Conservation (phyloP, 2,329 filamentous ascomycete genomes). For the Dothideomycetes sp. region DNA sequence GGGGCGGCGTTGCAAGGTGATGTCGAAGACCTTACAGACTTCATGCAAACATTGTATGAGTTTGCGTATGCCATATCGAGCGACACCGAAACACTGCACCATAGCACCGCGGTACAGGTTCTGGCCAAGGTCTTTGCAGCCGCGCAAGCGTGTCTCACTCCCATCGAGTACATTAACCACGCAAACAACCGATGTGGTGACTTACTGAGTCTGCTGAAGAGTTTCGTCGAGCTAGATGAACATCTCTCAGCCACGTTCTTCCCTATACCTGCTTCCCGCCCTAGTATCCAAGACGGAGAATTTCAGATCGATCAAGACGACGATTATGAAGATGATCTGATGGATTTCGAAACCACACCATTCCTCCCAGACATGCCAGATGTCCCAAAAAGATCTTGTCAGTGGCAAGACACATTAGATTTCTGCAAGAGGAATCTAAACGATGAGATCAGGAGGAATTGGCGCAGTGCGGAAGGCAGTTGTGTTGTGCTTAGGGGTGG, state of each 20-base stretch:
- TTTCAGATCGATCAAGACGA: neutral
- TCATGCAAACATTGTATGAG: neutral
- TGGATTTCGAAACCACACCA: no score
- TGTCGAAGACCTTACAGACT: neutral
- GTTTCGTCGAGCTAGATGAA: neutral
- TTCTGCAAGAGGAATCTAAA: slow-evolving; percentile 1
- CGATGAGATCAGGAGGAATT: neutral
- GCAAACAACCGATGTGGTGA: neutral
- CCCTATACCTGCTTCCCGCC: neutral
- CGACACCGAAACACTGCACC: neutral
- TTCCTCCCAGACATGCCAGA: neutral
- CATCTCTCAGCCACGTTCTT: neutral
- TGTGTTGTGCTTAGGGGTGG: neutral
- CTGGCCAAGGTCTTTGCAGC: neutral
- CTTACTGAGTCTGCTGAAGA: neutral
- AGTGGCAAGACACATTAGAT: slow-evolving; percentile 5
- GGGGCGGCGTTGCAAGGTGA: slow-evolving; percentile 27
- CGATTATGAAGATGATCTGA: neutral
- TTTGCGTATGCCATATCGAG: neutral
- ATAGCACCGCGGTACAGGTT: neutral
- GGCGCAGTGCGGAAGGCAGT: neutral
- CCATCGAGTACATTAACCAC: slow-evolving; percentile 5
- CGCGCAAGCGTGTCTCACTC: neutral
- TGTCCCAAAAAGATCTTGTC: neutral
- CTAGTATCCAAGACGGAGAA: neutral